Base-by-base conservation (phyloP, 2,329 filamentous ascomycete species). In the Sporothrix mexicana region DNA sequence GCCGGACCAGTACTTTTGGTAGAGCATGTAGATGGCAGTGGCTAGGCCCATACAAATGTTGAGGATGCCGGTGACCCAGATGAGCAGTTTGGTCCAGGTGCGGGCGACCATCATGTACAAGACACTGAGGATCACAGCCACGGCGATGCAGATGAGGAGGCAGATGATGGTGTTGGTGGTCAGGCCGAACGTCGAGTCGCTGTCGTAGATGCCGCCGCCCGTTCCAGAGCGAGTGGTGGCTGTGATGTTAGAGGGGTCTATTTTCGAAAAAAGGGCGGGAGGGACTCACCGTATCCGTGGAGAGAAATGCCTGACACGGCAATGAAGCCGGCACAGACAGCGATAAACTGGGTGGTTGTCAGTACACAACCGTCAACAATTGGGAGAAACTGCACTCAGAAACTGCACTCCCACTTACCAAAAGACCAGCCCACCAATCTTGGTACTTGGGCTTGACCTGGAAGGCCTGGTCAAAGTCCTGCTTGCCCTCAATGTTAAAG, bases 21-120 rank as follows among this genome's bases (percentile, higher is more conserved):
- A 90, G 61, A 97, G 88, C 85, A 97, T 97, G 82, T 94, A 97
- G 70, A 95, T 90, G 10, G 93, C 94, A 0, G 94, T 97, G 0
- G 88, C 95, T n/a, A 98, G 84, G 0, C 93, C 93, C 77, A 94
- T 91, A 71, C 92, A 83, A 77, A 97, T 92, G 81, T 98, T 97
- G 72, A 97, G 85, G 69, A 97, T 95, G 13, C 93, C 94, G 0
- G 94, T 97, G 53, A 94, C 88, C 93, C 94, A 98, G 79, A 98
- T 97, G 77, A 97, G 94, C 79, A 93, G 89, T 82, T 96, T 97
- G 3, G 95, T 94, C 76, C 95, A 95, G 64, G 88, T 83, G 72
- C 94, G 89, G 7, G 93, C 92, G 1, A 91, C 81, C 81, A 90
- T 89, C 77, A 98, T 89, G 80, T 98, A 98, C 25, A 83, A 85